These are phyloP conservation scores for Psilocybe mexicana DNA, from an alignment of 1,284 basidiomycete species.

Conservation along the genomic window DNA sequence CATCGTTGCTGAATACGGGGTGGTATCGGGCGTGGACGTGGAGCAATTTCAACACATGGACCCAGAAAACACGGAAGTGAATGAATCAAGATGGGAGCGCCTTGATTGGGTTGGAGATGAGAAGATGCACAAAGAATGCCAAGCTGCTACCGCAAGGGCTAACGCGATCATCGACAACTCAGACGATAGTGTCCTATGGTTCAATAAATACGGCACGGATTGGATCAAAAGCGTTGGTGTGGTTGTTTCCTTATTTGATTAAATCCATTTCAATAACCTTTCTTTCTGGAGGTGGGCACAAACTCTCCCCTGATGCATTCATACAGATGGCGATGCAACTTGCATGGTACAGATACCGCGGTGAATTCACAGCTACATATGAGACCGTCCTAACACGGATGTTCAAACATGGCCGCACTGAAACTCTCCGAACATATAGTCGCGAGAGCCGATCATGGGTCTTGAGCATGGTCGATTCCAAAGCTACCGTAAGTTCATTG, in stretches of 20 bases:
- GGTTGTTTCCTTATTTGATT: slow-evolving; percentile 2
- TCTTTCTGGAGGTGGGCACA: slow-evolving; percentile 43
- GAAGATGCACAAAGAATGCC: slow-evolving; percentile 58
- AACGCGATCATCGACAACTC: slow-evolving; percentile 72
- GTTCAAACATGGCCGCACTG: slow-evolving; percentile 90
- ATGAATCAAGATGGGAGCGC: slow-evolving; percentile 54
- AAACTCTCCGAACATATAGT: slow-evolving; percentile 85
- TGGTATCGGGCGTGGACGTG: slow-evolving; percentile 63
- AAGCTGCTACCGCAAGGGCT: slow-evolving; percentile 61
- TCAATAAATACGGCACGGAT: slow-evolving; percentile 82
- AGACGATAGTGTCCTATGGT: slow-evolving; percentile 86
- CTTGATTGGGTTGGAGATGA: slow-evolving; percentile 81
- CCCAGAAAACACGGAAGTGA: slow-evolving; percentile 14
- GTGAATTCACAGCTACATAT: slow-evolving; percentile 86
- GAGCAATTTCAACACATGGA: slow-evolving; percentile 31
- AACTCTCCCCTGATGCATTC: slow-evolving; percentile 86
- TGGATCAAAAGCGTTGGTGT: slow-evolving; percentile 87
- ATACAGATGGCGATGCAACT: slow-evolving; percentile 94
- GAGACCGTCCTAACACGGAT: slow-evolving; percentile 94
- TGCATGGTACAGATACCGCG: slow-evolving; percentile 85
- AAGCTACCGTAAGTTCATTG: slow-evolving; percentile 42
- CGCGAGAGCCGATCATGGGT: slow-evolving; percentile 81
- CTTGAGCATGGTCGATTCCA: slow-evolving; percentile 68
- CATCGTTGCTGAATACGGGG: slow-evolving; percentile 85
- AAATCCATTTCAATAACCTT: background rate